Evolutionary conservation across 805 yeast species (phyloP), one percentile per base, ranked within the genome.

Genomic region (Debaryomyces tyrocola): DNA sequence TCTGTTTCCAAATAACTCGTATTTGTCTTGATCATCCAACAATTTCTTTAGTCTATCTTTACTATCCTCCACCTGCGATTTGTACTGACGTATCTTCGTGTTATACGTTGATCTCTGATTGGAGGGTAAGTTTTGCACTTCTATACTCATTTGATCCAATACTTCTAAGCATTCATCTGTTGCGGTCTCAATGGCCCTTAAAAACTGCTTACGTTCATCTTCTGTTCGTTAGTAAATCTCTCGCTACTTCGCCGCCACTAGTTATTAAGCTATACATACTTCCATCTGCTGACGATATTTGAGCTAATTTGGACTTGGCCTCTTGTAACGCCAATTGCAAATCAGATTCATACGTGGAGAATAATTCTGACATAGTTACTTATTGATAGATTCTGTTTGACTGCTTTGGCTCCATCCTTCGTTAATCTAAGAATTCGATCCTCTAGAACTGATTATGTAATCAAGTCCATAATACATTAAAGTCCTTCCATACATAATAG

Each of bases 81-180:
- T 82, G 66, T 84, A 88, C 33, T 83, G 84, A 53, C 98, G 82
- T 33, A 90, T 70, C 56, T 85, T 85, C 27, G 91, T 73, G 62
- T 91, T 90, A 60, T 78, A 85, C 6, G 79, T 66, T 0, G 94
- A 80, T 51, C 97, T 73, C 50, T 73, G 80, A 50, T 67, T 80
- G 49, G 92, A 84, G n/a, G 96, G 89, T 29, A 90, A 76, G 57
- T 84, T 85, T 60, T 85, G 90, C 2, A 91, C 85, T 62, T 92
- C 98, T 36, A 92, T 75, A 21, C 83, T 83, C 84, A 94, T 84
- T 55, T 92, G 96, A 54, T 91, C 97, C 37, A 90, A 66, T 35
- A 88, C 75, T 59, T 88, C 96, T 45, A 82, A 77, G 33, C 86
- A 85, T 59, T 89, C 96, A 56, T 89, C 96, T n/a, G 86, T 73